phyloP scores from a whole-genome alignment of 768 basidiomycete genomes.

The Russula griseocarnosa region DNA sequence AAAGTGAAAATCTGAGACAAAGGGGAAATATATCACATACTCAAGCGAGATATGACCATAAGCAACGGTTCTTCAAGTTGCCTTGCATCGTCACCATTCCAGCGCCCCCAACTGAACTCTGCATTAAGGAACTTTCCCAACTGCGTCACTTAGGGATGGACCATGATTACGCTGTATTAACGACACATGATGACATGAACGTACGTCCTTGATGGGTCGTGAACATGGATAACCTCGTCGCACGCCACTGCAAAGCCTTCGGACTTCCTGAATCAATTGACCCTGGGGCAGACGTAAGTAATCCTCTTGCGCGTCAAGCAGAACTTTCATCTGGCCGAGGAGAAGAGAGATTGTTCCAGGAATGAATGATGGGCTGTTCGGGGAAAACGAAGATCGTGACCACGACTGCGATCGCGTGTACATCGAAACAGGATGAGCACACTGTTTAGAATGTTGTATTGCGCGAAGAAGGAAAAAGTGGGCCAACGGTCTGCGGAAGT shows the following conservation, averaged over 20 bases:
- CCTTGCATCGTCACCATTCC: conserved; percentile 44
- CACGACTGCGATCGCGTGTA: conserved; percentile 50
- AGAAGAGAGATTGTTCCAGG: conserved; percentile 35
- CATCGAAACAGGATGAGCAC: conserved; percentile 44
- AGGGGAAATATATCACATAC: conserved; percentile 30
- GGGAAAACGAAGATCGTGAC: conserved; percentile 49
- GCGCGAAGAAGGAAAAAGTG: conserved; percentile 46
- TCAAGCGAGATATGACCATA: conserved; percentile 37
- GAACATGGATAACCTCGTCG: conserved; percentile 30
- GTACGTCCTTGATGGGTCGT: conserved; percentile 34
- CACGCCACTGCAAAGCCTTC: conserved; percentile 29
- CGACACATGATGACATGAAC: conserved; percentile 14
- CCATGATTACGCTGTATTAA: neutral
- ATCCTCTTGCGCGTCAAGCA: conserved; percentile 38
- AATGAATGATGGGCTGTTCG: conserved; percentile 46
- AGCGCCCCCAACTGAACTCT: conserved; percentile 45
- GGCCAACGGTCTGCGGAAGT: conserved; percentile 40
- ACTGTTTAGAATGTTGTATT: conserved; percentile 43
- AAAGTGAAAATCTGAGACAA: conserved; percentile 7
- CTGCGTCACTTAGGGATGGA: conserved; percentile 32
- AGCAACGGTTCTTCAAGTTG: conserved; percentile 38
- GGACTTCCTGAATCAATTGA: conserved; percentile 30
- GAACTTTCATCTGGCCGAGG: conserved; percentile 32
- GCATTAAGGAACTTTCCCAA: conserved; percentile 39
- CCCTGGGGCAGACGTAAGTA: conserved; percentile 29